Evolutionary conservation across 2,329 filamentous ascomycete genomes (phyloP).

Genomic region (Ceratocystis diversiconidia): DNA sequence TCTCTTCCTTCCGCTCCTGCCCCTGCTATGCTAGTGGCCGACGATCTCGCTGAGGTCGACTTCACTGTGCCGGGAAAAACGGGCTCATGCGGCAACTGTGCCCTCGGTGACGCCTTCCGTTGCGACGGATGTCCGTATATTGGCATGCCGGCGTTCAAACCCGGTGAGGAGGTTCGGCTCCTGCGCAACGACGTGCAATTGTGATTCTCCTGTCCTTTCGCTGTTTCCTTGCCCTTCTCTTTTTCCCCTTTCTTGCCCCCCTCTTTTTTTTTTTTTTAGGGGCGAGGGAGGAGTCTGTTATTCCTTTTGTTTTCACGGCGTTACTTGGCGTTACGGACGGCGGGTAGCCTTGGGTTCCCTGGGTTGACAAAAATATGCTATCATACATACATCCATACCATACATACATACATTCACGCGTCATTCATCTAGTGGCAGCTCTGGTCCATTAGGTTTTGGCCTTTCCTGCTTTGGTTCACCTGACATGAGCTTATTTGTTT

Average conservation of each 20-base stretch:
- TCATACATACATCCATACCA: neutral
- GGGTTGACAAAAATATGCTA: neutral
- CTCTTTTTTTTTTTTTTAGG: too few species aligned
- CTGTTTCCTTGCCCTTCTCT: neutral
- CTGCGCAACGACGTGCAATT: slow-evolving; percentile 77
- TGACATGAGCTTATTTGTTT: neutral
- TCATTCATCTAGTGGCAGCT: too few species aligned
- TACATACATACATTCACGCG: neutral
- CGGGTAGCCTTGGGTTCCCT: neutral
- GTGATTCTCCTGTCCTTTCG: slow-evolving; percentile 26
- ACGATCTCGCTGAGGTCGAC: slow-evolving; percentile 80
- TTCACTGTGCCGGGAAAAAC: slow-evolving; percentile 97
- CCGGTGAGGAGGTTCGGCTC: slow-evolving; percentile 82
- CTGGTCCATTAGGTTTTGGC: neutral
- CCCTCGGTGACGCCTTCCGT: slow-evolving; percentile 77
- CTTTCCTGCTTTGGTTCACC: neutral
- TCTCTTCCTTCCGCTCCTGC: slow-evolving; percentile 30
- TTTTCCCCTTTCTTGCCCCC: neutral
- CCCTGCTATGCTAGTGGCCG: slow-evolving; percentile 47
- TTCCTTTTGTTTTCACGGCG: neutral
- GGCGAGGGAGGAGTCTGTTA: slow-evolving; percentile 12
- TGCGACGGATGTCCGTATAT: slow-evolving; percentile 68
- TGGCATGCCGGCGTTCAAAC: slow-evolving; percentile 89
- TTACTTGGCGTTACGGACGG: neutral
- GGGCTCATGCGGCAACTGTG: slow-evolving; percentile 87